phyloP scores from a whole-genome alignment of 306 rosid genomes.

The Spatholobus suberectus region DNA sequence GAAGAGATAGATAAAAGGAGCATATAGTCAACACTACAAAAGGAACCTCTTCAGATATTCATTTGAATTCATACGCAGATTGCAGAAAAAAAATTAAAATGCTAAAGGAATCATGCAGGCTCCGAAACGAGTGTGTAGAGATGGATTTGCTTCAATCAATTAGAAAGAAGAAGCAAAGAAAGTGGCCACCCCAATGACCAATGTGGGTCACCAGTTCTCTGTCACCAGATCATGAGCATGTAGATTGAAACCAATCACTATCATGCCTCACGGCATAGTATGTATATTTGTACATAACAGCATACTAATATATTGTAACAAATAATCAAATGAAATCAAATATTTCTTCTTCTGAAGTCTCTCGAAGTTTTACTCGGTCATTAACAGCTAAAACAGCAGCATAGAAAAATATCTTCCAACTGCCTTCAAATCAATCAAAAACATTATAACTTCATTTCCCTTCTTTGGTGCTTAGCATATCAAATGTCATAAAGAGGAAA shows the following conservation, averaged over 20 bases:
- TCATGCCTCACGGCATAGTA: conserved; percentile 42
- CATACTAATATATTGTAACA: background rate
- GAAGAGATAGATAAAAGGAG: background rate
- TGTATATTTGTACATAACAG: background rate
- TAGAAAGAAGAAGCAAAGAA: conserved; percentile 23
- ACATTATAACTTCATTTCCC: conserved; percentile 25
- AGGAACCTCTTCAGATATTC: conserved; percentile 8
- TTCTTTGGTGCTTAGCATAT: conserved; percentile 20
- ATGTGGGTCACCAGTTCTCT: conserved; percentile 53
- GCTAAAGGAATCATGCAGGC: conserved; percentile 21
- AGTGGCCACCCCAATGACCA: conserved; percentile 48
- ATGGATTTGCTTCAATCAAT: conserved; percentile 40
- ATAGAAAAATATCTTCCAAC: conserved; percentile 42
- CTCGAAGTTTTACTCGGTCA: conserved; percentile 25
- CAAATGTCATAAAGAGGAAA: conserved; percentile 22
- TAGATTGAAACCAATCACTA: conserved; percentile 50
- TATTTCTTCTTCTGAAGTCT: background rate
- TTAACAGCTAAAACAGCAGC: conserved; percentile 5
- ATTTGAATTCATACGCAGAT: conserved; percentile 8
- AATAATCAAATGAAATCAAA: conserved; percentile 2
- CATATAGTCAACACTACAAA: background rate
- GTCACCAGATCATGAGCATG: conserved; percentile 56
- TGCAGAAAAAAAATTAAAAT: conserved; percentile 12
- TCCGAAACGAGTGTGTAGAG: too few relatives aligned
- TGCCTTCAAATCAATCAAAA: conserved; percentile 15